Conservation (phyloP, 2,329 filamentous ascomycete species). For the Passalora sequoiae region DNA sequence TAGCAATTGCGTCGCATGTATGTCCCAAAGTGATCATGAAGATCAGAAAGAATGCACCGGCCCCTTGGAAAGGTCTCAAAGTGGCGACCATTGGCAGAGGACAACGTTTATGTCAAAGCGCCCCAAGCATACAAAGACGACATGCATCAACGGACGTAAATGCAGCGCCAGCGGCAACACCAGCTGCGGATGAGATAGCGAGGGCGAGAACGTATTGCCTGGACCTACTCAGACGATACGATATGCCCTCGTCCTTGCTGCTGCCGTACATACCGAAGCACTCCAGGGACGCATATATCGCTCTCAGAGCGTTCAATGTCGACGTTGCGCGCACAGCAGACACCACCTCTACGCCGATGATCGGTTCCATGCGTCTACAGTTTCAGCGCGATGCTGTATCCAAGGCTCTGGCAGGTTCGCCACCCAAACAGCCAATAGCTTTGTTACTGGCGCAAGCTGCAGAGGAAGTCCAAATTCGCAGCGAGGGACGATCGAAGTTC, state of each 20-base stretch:
- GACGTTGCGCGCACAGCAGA: conserved; percentile 88
- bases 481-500: conserved; percentile 45
- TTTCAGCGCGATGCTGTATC: conserved; percentile 89
- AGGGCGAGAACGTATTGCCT: conserved; percentile 55
- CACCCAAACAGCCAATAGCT: conserved; percentile 87
- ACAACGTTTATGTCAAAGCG: too few species aligned
- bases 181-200: conserved; percentile 43
- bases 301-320: conserved; percentile 86
- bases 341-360: conserved; percentile 77
- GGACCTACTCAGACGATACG: conserved; percentile 66
- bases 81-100: too few species aligned
- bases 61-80: too few species aligned
- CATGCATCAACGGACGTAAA: conserved; percentile 18
- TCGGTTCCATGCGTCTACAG: conserved; percentile 83
- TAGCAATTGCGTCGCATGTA: too few species aligned
- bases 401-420: conserved; percentile 68
- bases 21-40: too few species aligned
- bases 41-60: too few species aligned
- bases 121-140: too few species aligned
- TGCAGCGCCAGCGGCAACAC: conserved; percentile 22
- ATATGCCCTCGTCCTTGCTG: conserved; percentile 81
- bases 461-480: conserved; percentile 48
- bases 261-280: conserved; percentile 75
- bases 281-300: conserved; percentile 77
- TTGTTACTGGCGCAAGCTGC: conserved; percentile 73